Evolutionary conservation across 2,329 filamentous ascomycete species (phyloP), one percentile per base, ranked within the genome.

Genomic region (Neoarthrinium moseri): DNA sequence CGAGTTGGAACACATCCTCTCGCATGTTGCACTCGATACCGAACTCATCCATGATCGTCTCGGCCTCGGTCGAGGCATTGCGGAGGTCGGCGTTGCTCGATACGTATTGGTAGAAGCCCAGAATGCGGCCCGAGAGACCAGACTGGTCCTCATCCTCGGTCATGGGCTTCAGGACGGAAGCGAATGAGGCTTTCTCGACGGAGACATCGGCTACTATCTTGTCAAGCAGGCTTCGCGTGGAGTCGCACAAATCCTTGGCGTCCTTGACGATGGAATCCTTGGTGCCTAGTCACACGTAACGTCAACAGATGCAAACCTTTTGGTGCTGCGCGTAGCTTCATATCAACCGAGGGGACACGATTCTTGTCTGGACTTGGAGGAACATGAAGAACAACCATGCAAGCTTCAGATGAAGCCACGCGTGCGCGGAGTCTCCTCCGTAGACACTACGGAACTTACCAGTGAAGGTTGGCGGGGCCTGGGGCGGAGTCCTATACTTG

Each of bases 31-130:
- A 80, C 68, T 94, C 89, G 54, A 92, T 91, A 45, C 74, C 70
- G 59, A 89, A 91, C 54, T 91, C 86, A 57, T 88, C 81, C 70
- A 90, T 80, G 50, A 89, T 70, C 67, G 85, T 84, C 63, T 90
- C 84, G 0, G 88, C 86, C 61, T 91, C 82, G 50, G 83, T 87
- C 3, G 86, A 89, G 12, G 87, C 87, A 68, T 90, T 83, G 27
- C 89, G 81, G 37, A 94, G 73, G 44, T 75, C 77, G 51, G 78
- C 75, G 58, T 89, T 75, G 1, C 77, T 78, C 15, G 86, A 90
- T 4, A 92, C 86, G 53, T 88, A 84, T 60, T 91, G 86, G 66
- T 91, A 92, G 69, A 94, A 91, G 53, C 83, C 83, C 43, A 91
- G 69, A 53, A 91, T 91, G 49, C 83, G 76, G 38, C 75, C 69